phyloP scores from a whole-genome alignment of 495 filamentous ascomycete species.

The Astrocystis sublimbata region DNA sequence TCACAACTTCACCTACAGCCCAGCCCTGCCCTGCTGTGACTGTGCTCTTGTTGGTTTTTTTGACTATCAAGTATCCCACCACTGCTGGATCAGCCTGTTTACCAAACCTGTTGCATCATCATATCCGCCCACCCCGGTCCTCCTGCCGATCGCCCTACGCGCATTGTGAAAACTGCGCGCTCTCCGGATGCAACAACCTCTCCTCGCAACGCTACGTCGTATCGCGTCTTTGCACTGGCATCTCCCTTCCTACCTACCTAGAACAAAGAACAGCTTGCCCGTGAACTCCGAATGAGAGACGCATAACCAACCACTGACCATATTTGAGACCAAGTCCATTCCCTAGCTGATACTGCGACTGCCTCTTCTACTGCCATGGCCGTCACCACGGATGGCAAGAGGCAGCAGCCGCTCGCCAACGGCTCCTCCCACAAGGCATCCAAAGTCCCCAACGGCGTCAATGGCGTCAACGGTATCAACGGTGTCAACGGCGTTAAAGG shows the following conservation, averaged over 20 bases:
- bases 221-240: neutral
- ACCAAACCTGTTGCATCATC: slow-evolving; percentile 2
- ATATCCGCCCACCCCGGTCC: neutral
- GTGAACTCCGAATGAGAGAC: neutral
- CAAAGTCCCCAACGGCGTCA: slow-evolving; percentile 22
- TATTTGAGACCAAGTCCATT: neutral
- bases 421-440: slow-evolving; percentile 33
- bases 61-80: too few relatives aligned
- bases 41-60: neutral
- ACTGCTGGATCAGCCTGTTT: slow-evolving; percentile 3
- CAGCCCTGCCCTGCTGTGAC: neutral
- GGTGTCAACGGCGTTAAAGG: slow-evolving; percentile 25
- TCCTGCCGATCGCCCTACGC: neutral
- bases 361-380: neutral
- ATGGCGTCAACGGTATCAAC: slow-evolving; percentile 25
- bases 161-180: slow-evolving; percentile 10
- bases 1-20: neutral
- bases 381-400: slow-evolving; percentile 30
- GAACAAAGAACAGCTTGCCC: neutral
- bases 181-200: slow-evolving; percentile 7
- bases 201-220: neutral
- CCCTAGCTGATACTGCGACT: neutral
- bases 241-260: neutral
- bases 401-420: slow-evolving; percentile 27
- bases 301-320: neutral